These are phyloP conservation scores for Corylus americana DNA, from an alignment of 306 rosid genomes.

Conservation along the genomic window DNA sequence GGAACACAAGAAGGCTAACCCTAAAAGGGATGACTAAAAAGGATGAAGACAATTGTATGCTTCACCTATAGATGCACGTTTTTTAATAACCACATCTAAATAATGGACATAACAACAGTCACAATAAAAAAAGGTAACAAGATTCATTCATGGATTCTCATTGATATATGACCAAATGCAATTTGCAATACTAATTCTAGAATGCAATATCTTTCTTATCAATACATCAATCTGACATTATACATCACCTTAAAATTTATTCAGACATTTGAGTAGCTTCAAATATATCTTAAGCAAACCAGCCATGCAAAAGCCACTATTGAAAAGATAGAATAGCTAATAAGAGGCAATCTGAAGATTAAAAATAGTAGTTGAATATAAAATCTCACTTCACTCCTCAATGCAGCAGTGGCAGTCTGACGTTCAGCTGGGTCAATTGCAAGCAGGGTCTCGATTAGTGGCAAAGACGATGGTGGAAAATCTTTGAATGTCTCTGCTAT, in stretches of 20 bases:
- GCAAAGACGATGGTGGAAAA: constrained; percentile 76
- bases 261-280: constrained; percentile 3
- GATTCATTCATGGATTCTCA: background rate
- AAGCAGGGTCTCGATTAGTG: constrained; percentile 76
- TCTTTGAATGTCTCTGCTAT: constrained; percentile 71
- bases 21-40: background rate
- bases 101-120: background rate
- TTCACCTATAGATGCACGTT: background rate
- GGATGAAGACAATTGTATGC: background rate
- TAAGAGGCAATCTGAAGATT: constrained; percentile 12
- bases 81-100: background rate
- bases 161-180: constrained; percentile 3
- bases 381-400: constrained; percentile 78
- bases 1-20: background rate
- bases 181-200: background rate
- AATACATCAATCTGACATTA: background rate
- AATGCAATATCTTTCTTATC: background rate
- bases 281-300: constrained; percentile 1
- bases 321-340: constrained; percentile 12
- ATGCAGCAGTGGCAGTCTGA: constrained; percentile 76
- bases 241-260: background rate
- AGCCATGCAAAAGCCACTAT: constrained; percentile 1
- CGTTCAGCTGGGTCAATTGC: constrained; percentile 85
- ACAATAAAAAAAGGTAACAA: background rate
- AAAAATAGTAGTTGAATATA: constrained; percentile 17